A percentile compares a stretch with the other conserved stretches of the same genome.
These are phyloP conservation scores for Colletotrichum sp. DNA, from an alignment of 2,329 filamentous ascomycete genomes.

Conservation along the genomic window DNA sequence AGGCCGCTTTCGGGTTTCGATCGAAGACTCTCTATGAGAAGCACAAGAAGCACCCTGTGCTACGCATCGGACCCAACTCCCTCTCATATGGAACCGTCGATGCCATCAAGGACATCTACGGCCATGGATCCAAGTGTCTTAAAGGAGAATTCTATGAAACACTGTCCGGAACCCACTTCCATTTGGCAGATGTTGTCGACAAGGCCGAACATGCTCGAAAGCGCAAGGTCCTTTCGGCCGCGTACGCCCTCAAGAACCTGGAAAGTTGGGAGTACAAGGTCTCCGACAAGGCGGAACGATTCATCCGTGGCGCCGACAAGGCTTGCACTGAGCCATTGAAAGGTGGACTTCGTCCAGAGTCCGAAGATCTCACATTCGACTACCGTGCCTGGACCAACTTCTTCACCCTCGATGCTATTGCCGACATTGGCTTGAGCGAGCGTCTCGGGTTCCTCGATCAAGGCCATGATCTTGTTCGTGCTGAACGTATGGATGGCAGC, in stretches of 20 bases:
- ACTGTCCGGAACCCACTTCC: constrained; percentile 51
- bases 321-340: constrained; percentile 42
- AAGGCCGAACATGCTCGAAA: constrained; percentile 57
- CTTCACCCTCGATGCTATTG: constrained; percentile 62
- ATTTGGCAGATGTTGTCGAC: constrained; percentile 58
- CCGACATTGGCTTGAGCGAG: constrained; percentile 58
- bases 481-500: constrained; percentile 48
- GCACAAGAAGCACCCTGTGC: constrained; percentile 48
- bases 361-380: constrained; percentile 52
- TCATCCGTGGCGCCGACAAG: constrained; percentile 48
- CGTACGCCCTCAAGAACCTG: constrained; percentile 58
- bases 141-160: constrained; percentile 54
- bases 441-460: constrained; percentile 56
- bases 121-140: constrained; percentile 52
- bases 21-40: not conserved
- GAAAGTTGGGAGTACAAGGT: constrained; percentile 61
- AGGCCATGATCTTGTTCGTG: constrained; percentile 49
- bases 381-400: constrained; percentile 58
- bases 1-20: not conserved
- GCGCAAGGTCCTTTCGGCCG: constrained; percentile 52
- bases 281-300: constrained; percentile 51
- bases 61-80: constrained; percentile 48
- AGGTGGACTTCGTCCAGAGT: constrained; percentile 25
- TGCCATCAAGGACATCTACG: constrained; percentile 55
- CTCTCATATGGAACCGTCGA: constrained; percentile 43